phyloP scores from a whole-genome alignment of 2,329 filamentous ascomycete species.

The Albophoma yamanashiensis region DNA sequence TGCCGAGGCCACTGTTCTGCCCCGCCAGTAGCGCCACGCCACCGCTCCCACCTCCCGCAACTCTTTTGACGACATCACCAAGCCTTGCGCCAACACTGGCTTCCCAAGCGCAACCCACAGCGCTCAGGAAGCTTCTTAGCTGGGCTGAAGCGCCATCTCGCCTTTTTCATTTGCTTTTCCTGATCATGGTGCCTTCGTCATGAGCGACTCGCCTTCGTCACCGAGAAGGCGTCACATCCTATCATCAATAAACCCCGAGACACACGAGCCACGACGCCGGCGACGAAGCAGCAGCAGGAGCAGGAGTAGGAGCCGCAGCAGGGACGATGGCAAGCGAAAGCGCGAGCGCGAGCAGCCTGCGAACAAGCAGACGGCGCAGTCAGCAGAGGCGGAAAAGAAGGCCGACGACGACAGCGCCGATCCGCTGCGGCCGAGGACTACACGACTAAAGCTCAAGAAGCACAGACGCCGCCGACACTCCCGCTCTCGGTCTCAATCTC shows the following conservation, averaged over 20 bases:
- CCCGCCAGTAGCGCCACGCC: not conserved
- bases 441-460: constrained; percentile 23
- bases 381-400: not conserved
- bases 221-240: constrained; percentile 36
- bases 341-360: not conserved
- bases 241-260: constrained; percentile 33
- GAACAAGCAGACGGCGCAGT: not conserved
- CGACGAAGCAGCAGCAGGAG: not conserved
- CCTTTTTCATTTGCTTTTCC: not conserved
- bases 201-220: constrained; percentile 21
- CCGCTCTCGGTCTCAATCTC: not conserved
- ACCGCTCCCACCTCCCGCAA: not conserved
- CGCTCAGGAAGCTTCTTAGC: not conserved
- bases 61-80: not conserved
- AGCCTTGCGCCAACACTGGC: not conserved
- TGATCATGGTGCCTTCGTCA: constrained; percentile 15
- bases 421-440: constrained; percentile 15
- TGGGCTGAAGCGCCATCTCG: not conserved
- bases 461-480: constrained; percentile 11
- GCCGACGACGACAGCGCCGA: constrained; percentile 8
- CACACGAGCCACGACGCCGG: not conserved
- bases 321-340: not conserved
- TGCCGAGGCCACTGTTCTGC: not conserved
- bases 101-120: not conserved
- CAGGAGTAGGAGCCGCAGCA: not conserved